A percentile compares a stretch with the other conserved stretches of the same genome.
Conservation (phyloP, 495 filamentous ascomycete genomes). For the Chaetomidium leptoderma region DNA sequence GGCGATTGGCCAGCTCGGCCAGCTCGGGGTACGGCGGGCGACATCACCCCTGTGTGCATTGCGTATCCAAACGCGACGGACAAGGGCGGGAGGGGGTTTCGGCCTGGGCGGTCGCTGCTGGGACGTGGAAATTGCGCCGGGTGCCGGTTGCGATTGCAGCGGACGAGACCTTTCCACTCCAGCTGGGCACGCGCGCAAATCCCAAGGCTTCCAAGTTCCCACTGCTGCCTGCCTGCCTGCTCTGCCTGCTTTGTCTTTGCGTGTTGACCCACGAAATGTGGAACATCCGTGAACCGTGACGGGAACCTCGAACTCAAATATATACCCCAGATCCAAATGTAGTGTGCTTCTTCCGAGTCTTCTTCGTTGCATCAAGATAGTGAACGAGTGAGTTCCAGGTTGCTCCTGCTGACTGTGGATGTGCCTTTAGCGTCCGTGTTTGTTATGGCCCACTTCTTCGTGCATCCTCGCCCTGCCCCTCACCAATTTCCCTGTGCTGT, state of each 20-base stretch:
- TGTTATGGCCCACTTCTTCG: slow-evolving; percentile 7
- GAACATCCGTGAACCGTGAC: too few species aligned
- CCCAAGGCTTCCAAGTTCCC: background rate
- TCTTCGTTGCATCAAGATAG: too few species aligned
- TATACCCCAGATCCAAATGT: too few species aligned
- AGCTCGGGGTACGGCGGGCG: slow-evolving; percentile 23
- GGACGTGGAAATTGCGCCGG: background rate
- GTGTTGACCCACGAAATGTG: too few species aligned
- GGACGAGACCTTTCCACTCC: background rate
- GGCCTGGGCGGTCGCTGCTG: background rate
- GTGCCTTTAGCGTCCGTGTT: background rate
- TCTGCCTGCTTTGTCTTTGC: too few species aligned
- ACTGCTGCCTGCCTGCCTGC: background rate
- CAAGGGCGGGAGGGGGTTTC: slow-evolving; percentile 1
- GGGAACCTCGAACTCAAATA: too few species aligned
- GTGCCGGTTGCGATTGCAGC: background rate
- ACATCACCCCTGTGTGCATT: slow-evolving; percentile 18
- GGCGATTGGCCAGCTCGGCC: slow-evolving; percentile 32
- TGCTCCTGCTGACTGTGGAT: background rate
- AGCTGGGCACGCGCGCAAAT: background rate
- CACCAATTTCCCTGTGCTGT: slow-evolving; percentile 14
- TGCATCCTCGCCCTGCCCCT: slow-evolving; percentile 1
- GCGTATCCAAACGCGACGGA: slow-evolving; percentile 2
- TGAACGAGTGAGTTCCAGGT: too few species aligned
- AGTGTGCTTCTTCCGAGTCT: too few species aligned